Evolutionary conservation across 345 rosid genomes (phyloP).

Genomic region (Passiflora organensis): DNA sequence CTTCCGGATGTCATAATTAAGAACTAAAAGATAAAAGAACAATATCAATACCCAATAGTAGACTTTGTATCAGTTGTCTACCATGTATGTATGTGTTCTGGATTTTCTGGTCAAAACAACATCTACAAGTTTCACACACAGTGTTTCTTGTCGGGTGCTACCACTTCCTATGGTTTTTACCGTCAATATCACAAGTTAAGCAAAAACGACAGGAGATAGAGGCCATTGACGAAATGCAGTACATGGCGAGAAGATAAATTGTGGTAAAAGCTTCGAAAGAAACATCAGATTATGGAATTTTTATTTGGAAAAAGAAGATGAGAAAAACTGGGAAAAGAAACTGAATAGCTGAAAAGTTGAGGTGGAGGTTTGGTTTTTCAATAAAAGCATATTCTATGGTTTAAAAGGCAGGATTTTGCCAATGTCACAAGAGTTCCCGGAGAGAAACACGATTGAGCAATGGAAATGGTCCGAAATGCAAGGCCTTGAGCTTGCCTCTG

Average conservation of each 20-base stretch:
- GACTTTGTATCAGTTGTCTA: background rate
- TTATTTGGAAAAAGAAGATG: background rate
- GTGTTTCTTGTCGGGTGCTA: conserved; percentile 57
- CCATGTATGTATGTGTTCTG: conserved; percentile 12
- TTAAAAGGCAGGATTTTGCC: conserved; percentile 28
- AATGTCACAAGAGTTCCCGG: conserved; percentile 76
- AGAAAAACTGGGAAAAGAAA: background rate
- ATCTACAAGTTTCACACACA: conserved; percentile 30
- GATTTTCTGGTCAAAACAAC: conserved; percentile 48
- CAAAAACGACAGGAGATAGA: too few relatives aligned
- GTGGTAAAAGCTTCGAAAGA: conserved; percentile 39
- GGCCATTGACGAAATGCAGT: conserved; percentile 11
- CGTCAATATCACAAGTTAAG: conserved; percentile 10
- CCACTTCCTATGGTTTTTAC: too few relatives aligned
- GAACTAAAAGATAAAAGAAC: background rate
- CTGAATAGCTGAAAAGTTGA: conserved; percentile 26
- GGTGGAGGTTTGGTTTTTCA: conserved; percentile 9
- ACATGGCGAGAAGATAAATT: too few relatives aligned
- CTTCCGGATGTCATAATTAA: background rate
- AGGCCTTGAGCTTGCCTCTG: conserved; percentile 84
- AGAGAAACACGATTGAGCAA: conserved; percentile 67
- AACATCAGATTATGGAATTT: conserved; percentile 9
- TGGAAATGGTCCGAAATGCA: conserved; percentile 99
- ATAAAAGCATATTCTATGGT: conserved; percentile 24
- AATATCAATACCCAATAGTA: too few relatives aligned